phyloP scores from a whole-genome alignment of 345 rosid species.

The Populus nigra region DNA sequence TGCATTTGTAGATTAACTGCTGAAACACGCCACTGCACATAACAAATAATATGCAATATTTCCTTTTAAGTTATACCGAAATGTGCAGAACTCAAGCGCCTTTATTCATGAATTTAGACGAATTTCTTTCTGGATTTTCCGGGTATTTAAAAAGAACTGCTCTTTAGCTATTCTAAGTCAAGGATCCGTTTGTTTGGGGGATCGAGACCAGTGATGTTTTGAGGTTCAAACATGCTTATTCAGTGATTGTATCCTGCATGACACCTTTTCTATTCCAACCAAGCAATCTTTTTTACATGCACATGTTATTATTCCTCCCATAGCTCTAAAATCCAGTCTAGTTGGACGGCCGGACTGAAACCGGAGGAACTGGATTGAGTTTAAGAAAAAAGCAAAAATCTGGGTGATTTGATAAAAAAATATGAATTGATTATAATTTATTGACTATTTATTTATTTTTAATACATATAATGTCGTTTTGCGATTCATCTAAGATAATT shows the following conservation, averaged over 20 bases:
- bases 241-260: no score
- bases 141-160: no score
- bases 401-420: no score
- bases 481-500: no score
- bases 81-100: not conserved
- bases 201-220: not conserved
- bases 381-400: no score
- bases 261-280: no score
- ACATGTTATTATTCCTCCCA: not conserved
- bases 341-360: fast-evolving
- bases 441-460: no score
- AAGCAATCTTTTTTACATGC: not conserved
- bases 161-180: not conserved
- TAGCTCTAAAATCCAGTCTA: no score
- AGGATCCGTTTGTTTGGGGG: not conserved
- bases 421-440: no score
- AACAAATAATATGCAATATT: not conserved
- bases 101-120: not conserved
- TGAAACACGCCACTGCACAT: not conserved
- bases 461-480: no score
- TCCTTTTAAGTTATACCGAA: not conserved
- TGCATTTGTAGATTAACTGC: not conserved
- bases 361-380: no score
- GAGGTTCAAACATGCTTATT: not conserved
- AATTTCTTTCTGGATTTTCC: not conserved